Conservation (phyloP, 139 green algal species). For the Edaphochlamys debaryana region DNA sequence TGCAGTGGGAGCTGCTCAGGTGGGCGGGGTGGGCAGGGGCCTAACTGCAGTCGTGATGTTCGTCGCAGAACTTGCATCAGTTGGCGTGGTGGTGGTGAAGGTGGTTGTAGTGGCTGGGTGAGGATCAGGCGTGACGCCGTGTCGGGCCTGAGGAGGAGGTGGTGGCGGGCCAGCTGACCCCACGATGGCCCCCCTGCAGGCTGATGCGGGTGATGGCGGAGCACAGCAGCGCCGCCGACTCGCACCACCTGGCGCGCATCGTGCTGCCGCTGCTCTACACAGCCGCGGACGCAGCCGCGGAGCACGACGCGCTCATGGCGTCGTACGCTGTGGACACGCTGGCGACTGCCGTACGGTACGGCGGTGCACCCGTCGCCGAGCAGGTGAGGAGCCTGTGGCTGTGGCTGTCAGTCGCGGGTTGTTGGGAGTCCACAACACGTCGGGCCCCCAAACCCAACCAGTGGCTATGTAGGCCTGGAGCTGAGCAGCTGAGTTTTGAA, state of each 20-base stretch:
- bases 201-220: slow-evolving; percentile 46
- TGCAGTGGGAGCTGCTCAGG: slow-evolving; percentile 55
- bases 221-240: slow-evolving; percentile 24
- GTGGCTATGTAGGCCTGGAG: no score
- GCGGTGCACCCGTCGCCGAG: slow-evolving; percentile 30
- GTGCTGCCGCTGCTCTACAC: slow-evolving; percentile 76
- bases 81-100: not conserved
- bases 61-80: no score
- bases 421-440: no score
- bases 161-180: no score
- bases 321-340: slow-evolving; percentile 50
- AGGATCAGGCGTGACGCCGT: no score
- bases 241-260: slow-evolving; percentile 61
- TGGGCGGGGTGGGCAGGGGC: not conserved
- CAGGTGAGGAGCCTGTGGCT: no score
- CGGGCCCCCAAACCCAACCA: no score
- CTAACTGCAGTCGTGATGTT: no score
- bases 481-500: no score
- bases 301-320: slow-evolving; percentile 43
- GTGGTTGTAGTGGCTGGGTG: no score
- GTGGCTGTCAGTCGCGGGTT: no score
- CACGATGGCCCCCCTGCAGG: not conserved
- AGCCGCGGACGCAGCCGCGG: slow-evolving; percentile 71
- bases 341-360: slow-evolving; percentile 11
- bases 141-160: no score